phyloP scores from a whole-genome alignment of 2,329 filamentous ascomycete genomes.

The Arthrobotrys conoides region DNA sequence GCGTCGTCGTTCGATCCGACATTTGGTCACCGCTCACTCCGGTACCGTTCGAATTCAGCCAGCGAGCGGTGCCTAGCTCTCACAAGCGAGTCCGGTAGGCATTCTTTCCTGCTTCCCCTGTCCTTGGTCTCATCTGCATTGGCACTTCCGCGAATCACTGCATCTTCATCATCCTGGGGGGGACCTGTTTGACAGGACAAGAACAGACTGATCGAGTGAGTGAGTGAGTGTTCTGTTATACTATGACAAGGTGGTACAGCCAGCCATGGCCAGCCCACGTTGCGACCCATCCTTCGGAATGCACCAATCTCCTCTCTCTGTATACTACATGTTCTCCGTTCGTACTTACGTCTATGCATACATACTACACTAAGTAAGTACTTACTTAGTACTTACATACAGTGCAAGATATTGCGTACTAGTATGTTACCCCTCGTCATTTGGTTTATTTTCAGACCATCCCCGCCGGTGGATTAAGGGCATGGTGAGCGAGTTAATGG shows the following conservation, averaged over 20 bases:
- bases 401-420: background rate
- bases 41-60: conserved; percentile 18
- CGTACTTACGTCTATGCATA: conserved; percentile 10
- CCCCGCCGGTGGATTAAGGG: conserved; percentile 3
- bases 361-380: background rate
- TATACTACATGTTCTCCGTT: background rate
- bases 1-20: conserved; percentile 15
- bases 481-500: conserved; percentile 20
- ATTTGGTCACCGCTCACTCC: conserved; percentile 41
- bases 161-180: conserved; percentile 20
- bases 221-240: conserved; percentile 5
- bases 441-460: conserved; percentile 8
- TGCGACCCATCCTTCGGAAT: conserved; percentile 36
- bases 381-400: no score
- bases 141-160: conserved; percentile 25
- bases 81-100: conserved; percentile 36
- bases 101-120: conserved; percentile 27
- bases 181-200: conserved; percentile 28
- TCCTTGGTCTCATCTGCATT: conserved; percentile 27
- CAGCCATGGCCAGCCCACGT: conserved; percentile 45
- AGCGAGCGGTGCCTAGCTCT: conserved; percentile 37
- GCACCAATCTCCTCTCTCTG: conserved; percentile 26
- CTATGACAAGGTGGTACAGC: conserved; percentile 46
- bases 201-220: no score
- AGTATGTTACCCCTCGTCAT: conserved; percentile 6